Evolutionary conservation across 116 monocot species (phyloP), one percentile per base, ranked within the genome.

Genomic region (Posidonia oceanica): DNA sequence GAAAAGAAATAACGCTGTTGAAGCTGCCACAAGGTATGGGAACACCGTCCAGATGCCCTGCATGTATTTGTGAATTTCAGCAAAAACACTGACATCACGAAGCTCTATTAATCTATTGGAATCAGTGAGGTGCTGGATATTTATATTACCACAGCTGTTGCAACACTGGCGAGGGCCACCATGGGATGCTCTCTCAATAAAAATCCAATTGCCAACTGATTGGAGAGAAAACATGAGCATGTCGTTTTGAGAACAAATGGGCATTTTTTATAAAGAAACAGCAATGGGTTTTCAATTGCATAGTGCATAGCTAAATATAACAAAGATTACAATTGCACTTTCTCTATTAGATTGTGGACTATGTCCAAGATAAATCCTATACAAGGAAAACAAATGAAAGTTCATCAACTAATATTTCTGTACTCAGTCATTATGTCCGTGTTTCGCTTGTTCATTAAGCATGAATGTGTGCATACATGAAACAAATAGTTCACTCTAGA

Each of bases 31-130:
- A 16, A 84, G 39, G 64, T 93, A 93, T 40, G 93, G 93, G 70
- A 89, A 83, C 14, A 80, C 51, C 5, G 86, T 86, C 93, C 89
- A 93, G 8, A 93, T 80, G 52, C 93, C 93, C 93, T 93, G 84
- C 41, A 68, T 52, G 21, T 13, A 44, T 17, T 7, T 17, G 15
- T 65, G n/a, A 6, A 17, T 10, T n/a, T 14, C 18, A 65, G 15
- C 14, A 39, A 60, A 60, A 13, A 21, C 12, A 60, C 14, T 71
- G 36, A 7, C 11, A 16, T 52, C 3, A 13, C 13, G 11, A 39
- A 54, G 20, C 14, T 53, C 4, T 42, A n/a, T 55, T 20, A 36
- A 37, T 64, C 64, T 64, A 13, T 21, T 41, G 14, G 5, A 41
- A 60, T 36, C 7, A 29, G 3, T 60, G 48, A 48, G 48, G 48